Evolutionary conservation across 2,329 filamentous ascomycete species (phyloP), one percentile per base, ranked within the genome.

Genomic region (Alternaria brassicicola): DNA sequence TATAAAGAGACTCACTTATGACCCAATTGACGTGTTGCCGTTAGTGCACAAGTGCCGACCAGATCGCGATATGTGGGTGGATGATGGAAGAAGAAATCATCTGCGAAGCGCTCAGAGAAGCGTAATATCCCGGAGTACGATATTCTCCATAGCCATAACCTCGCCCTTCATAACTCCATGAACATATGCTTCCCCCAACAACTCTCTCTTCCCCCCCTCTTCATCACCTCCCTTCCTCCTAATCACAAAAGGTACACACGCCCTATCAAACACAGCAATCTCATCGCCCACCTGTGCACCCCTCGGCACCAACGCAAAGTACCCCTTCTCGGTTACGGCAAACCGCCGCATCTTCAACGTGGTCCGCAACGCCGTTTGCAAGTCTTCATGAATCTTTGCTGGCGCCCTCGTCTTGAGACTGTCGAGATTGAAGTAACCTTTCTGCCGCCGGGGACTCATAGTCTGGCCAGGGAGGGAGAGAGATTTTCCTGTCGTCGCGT

Each of bases 81-180:
- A 33, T 15, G 30, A 33, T 19, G 31, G 30, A 15, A 38, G 23
- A 36, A 17, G 21, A 19, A 19, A 33, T 7, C 43, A 13, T 12
- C 8, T 33, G 9, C 4, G 43, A 33, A 15, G 13, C 9, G 7
- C 26, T 61, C 39, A 67, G 6, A 63, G 49, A 30, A 68, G 55
- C 10, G 52, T 63, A 4, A 68, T 58, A 19, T 63, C 55, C 36
- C 53, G 35, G 15, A 64, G 13, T 4, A 31, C 12, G 6, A 59
- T 12, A 15, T 65, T 53, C 6, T 59, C 36, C 52, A 54, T 46
- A 7, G 21, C 38, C 54, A 65, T 39, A 6, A 58, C 61, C 33
- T 72, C 65, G 0, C 68, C 66, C 21, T 66, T 47, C 65, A 67
- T 72, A 12, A 70, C 54, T 0, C 67, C 66, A 41, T 72, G 67